Conservation (phyloP, 495 filamentous ascomycete species). For the Penicillium mononematosum region DNA sequence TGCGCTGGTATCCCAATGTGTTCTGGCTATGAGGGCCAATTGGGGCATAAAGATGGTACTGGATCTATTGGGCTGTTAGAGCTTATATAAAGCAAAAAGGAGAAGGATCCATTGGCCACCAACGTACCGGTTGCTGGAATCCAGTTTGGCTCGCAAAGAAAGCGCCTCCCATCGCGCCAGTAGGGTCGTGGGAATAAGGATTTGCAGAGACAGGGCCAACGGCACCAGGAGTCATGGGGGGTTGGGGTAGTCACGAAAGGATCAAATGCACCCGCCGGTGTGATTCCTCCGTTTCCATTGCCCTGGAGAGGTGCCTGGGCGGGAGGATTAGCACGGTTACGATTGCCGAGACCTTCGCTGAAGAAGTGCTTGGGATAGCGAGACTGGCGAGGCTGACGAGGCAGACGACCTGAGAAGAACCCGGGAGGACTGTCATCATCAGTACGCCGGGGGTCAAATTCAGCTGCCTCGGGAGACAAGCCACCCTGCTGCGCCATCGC, state of each 20-base stretch:
- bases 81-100: not conserved
- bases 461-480: slow-evolving; percentile 27
- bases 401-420: slow-evolving; percentile 1
- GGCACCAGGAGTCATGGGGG: slow-evolving; percentile 49
- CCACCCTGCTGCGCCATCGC: not conserved
- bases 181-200: slow-evolving; percentile 64
- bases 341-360: not conserved
- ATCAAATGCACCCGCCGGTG: slow-evolving; percentile 48
- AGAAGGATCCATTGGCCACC: not conserved
- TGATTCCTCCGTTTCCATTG: slow-evolving; percentile 39
- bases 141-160: slow-evolving; percentile 56
- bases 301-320: slow-evolving; percentile 41
- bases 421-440: not conserved
- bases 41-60: slow-evolving; percentile 93
- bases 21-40: slow-evolving; percentile 78
- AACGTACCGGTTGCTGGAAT: slow-evolving; percentile 67
- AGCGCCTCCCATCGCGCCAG: slow-evolving; percentile 49
- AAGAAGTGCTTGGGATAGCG: no score
- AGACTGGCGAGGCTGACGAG: no score
- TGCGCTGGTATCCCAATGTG: slow-evolving; percentile 75
- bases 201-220: slow-evolving; percentile 55
- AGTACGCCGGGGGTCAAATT: slow-evolving; percentile 13
- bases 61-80: slow-evolving; percentile 49
- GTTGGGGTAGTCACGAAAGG: slow-evolving; percentile 59
- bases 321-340: slow-evolving; percentile 21